phyloP scores from a whole-genome alignment of 164 flowering plant species.

The Protea cynaroides region DNA sequence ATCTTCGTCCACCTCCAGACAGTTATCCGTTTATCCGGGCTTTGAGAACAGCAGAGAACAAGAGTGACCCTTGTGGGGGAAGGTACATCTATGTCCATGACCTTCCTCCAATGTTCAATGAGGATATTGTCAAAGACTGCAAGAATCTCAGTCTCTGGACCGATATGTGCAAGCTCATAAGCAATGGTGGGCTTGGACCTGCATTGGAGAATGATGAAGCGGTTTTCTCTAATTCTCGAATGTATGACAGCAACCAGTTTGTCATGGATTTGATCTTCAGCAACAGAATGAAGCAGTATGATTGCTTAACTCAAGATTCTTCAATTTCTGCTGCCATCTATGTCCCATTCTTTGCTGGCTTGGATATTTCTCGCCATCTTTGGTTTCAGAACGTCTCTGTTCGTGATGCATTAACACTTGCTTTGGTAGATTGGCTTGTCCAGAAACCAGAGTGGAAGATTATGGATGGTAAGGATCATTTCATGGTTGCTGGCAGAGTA shows the following conservation, averaged over 20 bases:
- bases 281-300: no score
- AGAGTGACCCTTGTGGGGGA: no score
- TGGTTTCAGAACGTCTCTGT: slow-evolving; percentile 77
- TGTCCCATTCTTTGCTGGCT: slow-evolving; percentile 92
- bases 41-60: no score
- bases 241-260: no score
- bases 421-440: slow-evolving; percentile 25
- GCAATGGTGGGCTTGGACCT: slow-evolving; percentile 83
- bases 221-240: slow-evolving; percentile 52
- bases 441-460: slow-evolving; percentile 69
- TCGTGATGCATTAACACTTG: slow-evolving; percentile 78
- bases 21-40: no score
- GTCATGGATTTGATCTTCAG: no score
- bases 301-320: no score
- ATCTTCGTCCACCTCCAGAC: no score
- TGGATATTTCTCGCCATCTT: slow-evolving; percentile 73
- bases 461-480: slow-evolving; percentile 88
- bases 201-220: slow-evolving; percentile 71
- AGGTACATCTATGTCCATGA: no score
- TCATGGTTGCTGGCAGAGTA: slow-evolving; percentile 75
- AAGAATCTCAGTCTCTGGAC: slow-evolving; percentile 71
- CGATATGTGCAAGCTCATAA: slow-evolving; percentile 79
- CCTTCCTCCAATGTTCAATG: no score
- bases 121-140: no score
- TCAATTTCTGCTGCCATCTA: slow-evolving; percentile 88